Percentiles rank a stretch among this genome's conserved stretches.
Evolutionary conservation across 1,139 yeast genomes (phyloP).

Genomic region (Taphrina flavorubra): DNA sequence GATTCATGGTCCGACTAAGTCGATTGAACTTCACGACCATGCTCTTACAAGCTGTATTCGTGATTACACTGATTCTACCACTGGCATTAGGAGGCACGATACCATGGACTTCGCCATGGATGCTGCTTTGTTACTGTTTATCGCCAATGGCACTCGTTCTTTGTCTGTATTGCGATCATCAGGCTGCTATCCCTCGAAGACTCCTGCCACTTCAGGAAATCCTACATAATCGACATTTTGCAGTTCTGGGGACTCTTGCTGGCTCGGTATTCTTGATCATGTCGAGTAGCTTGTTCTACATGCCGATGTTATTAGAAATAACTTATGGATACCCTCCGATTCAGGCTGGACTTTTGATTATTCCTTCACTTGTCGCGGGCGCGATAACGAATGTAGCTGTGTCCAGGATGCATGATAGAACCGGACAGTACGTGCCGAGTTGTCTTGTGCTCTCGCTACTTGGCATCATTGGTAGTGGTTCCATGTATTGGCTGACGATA

Average conservation of each 20-base stretch:
- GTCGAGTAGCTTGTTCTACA: constrained; percentile 5
- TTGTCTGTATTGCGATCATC: background rate
- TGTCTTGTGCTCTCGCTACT: background rate
- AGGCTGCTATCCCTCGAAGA: background rate
- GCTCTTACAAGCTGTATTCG: background rate
- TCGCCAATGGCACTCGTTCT: background rate
- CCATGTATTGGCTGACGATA: background rate
- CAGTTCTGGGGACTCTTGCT: background rate
- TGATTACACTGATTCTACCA: constrained; percentile 1
- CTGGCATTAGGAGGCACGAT: constrained; percentile 7
- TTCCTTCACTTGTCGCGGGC: background rate
- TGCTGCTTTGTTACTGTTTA: background rate
- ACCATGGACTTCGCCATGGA: background rate
- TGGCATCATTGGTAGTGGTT: constrained; percentile 2
- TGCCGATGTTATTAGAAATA: constrained; percentile 7
- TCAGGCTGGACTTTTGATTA: background rate
- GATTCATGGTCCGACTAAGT: background rate
- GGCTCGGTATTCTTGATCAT: background rate
- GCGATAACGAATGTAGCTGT: background rate
- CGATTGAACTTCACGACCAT: background rate
- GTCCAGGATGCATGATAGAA: background rate
- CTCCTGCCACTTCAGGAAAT: constrained; percentile 3
- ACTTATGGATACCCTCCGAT: background rate
- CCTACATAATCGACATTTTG: constrained; percentile 1
- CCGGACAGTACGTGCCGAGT: constrained; percentile 1